These are phyloP conservation scores for Entelexis paramagnoliae DNA, from an alignment of 1,139 yeast species.

Conservation along the genomic window DNA sequence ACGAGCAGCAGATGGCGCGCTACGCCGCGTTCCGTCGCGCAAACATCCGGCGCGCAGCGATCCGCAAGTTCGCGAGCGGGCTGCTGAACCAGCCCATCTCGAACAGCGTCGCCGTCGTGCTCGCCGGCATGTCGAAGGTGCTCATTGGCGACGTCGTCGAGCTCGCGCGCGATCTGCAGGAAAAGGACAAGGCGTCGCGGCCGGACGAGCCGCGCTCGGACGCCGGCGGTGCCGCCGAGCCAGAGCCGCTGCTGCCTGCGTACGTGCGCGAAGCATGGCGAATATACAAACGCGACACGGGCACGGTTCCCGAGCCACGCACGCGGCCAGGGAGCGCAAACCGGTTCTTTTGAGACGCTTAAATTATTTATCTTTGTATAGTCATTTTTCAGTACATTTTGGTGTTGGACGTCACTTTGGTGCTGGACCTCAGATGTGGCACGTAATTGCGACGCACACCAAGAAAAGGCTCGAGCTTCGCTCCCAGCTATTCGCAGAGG, in stretches of 20 bases:
- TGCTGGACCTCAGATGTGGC: too few species aligned
- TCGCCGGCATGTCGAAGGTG: conserved; percentile 82
- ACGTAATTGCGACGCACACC: too few species aligned
- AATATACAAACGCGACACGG: conserved; percentile 53
- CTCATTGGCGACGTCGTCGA: conserved; percentile 83
- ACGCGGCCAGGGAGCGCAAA: conserved; percentile 69
- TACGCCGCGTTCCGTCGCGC: conserved; percentile 84
- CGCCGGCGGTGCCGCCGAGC: conserved; percentile 34
- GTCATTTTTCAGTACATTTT: too few species aligned
- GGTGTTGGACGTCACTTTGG: too few species aligned
- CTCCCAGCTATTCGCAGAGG: too few species aligned
- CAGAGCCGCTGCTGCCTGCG: conserved; percentile 64
- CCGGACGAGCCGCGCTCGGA: conserved; percentile 17
- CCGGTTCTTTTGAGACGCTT: conserved; percentile 25
- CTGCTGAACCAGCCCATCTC: conserved; percentile 77
- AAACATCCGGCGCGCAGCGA: conserved; percentile 66
- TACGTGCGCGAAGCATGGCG: conserved; percentile 88
- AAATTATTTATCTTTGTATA: not conserved
- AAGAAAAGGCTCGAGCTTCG: too few species aligned
- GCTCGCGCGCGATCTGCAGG: conserved; percentile 54
- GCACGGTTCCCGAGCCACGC: conserved; percentile 50
- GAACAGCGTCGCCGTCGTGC: conserved; percentile 66
- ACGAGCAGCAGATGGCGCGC: conserved; percentile 74
- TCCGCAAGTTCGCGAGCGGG: conserved; percentile 69
- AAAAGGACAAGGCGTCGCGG: conserved; percentile 18